Conservation (phyloP, 2,329 filamentous ascomycete species). For the Fusarium acutatum region DNA sequence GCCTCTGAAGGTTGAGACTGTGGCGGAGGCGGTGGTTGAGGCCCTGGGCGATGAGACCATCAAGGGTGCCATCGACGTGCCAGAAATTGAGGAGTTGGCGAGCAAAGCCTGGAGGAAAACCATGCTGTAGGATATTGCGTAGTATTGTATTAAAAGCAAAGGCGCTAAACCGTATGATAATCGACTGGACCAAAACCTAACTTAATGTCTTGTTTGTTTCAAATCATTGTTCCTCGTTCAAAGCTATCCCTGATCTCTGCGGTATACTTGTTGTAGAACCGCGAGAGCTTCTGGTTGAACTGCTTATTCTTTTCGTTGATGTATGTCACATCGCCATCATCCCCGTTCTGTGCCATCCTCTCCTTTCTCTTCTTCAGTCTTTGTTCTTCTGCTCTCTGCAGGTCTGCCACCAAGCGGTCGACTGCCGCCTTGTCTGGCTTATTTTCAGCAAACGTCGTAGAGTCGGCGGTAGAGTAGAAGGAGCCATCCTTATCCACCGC, state of each 20-base stretch:
- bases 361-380: conserved; percentile 87
- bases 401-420: conserved; percentile 85
- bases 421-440: conserved; percentile 88
- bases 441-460: conserved; percentile 81
- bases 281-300: conserved; percentile 95
- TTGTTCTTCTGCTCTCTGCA: conserved; percentile 87
- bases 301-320: conserved; percentile 99
- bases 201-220: conserved; percentile 42
- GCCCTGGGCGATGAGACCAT: conserved; percentile 78
- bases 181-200: conserved; percentile 22
- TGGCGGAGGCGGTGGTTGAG: conserved; percentile 90
- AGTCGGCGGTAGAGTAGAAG: conserved; percentile 90
- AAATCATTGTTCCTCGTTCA: conserved; percentile 96
- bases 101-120: conserved; percentile 86
- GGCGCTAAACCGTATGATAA: conserved; percentile 48
- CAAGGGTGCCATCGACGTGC: conserved; percentile 79
- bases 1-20: conserved; percentile 85
- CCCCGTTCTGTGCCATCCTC: conserved; percentile 78
- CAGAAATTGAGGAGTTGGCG: conserved; percentile 82
- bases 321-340: conserved; percentile 93
- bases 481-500: conserved; percentile 90
- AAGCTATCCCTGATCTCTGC: conserved; percentile 97
- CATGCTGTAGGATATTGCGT: conserved; percentile 72
- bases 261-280: conserved; percentile 99
- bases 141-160: conserved; percentile 27